Conservation (phyloP, 176 grass and related monocot species). For the Cenchrus fungigraminus region DNA sequence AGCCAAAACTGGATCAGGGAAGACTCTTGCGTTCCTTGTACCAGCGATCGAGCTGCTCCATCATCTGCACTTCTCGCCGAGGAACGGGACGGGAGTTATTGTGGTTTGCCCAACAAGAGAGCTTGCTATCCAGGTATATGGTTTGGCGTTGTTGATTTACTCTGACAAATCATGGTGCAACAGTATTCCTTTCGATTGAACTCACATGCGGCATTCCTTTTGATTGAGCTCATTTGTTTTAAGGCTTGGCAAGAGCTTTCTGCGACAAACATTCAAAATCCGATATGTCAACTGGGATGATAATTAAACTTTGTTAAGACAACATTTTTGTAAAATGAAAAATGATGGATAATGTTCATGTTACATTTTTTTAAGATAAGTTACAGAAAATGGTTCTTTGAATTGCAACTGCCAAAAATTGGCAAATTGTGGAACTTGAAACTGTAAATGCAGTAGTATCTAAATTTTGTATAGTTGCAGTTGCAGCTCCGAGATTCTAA, state of each 20-base stretch:
- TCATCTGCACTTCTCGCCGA: constrained; percentile 54
- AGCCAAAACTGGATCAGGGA: constrained; percentile 72
- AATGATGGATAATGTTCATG: neutral
- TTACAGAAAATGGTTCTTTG: neutral
- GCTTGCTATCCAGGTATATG: constrained; percentile 78
- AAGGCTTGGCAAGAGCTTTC: neutral
- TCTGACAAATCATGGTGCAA: neutral
- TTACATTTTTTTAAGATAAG: neutral
- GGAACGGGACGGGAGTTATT: constrained; percentile 75
- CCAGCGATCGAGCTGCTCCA: constrained; percentile 69
- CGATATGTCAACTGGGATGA: neutral
- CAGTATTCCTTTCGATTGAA: neutral
- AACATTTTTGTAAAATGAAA: neutral
- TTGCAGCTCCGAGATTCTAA: neutral
- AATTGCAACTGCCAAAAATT: neutral
- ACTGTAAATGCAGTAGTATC: neutral
- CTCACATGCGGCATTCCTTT: neutral
- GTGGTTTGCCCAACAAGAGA: constrained; percentile 80
- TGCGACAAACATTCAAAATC: neutral
- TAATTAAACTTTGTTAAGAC: neutral
- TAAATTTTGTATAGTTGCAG: neutral
- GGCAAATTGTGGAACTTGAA: neutral
- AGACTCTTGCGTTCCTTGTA: constrained; percentile 83
- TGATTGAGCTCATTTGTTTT: neutral
- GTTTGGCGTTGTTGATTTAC: neutral